Base-by-base conservation (phyloP, 192 early-diverging fungal species). In the Phlyctochytrium arcticum region DNA sequence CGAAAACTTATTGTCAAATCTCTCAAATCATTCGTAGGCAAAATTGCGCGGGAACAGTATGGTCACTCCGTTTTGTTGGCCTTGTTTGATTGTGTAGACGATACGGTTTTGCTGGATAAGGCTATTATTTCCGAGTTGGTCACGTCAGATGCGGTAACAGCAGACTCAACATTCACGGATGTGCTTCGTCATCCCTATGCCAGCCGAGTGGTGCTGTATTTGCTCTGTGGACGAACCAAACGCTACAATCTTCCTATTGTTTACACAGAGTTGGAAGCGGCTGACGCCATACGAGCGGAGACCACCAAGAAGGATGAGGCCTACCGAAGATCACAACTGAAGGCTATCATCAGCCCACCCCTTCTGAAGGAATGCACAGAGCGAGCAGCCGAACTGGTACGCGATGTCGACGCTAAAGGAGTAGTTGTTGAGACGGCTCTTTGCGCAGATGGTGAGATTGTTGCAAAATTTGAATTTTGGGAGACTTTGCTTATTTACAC, bases 51-150 rank as follows among this genome's bases (percentile, higher is more conserved):
- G 54, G 95, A 98, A 67, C 92, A 95, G 79, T 88, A 92, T 67
- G 95, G 93, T 17, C 84, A 95, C 54, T 77, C 89, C 34, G 93
- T 94, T 4, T 76, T 98, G 44, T 61, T 98, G 3, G 78, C 84
- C 53, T 75, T 88, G 36, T 86, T 95, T 68, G 93, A 96, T 72
- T 87, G 86, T 58, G 81, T 95, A 17, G 95, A 98, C 73, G 95
- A 98, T 74, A 98, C 94, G 10, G 90, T 94, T 27, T 75, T 94
- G 31, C 73, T 92, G 42, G 66, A 72, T 54, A 95, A 94, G 68
- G 72, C 87, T 26, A 79, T 98, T 56, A 60, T 98, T 49, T 37
- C 30, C 2, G 76, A 78, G 71, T 67, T 81, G 34, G 48, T 75
- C 23, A 62, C 60, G 6, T 26, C 53, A 21, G 57, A 57, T 35